phyloP scores from a whole-genome alignment of 345 rosid genomes.

The Salix udensis region DNA sequence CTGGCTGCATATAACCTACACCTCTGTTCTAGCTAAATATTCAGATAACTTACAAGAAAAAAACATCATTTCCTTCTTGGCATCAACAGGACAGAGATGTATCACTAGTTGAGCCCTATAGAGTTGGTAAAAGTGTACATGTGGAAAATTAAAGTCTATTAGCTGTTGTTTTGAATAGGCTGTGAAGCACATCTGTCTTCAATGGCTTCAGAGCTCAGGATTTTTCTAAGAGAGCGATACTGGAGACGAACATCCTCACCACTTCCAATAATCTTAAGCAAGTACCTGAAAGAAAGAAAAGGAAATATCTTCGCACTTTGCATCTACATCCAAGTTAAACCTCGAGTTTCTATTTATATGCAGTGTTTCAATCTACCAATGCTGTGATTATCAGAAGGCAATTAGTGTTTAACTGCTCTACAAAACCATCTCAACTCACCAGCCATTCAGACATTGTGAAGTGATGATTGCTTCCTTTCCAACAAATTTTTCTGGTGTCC shows the following conservation, averaged over 20 bases:
- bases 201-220: conserved; percentile 29
- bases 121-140: neutral
- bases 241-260: conserved; percentile 91
- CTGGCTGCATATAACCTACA: conserved; percentile 6
- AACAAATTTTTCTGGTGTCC: conserved; percentile 93
- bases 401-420: neutral
- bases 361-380: neutral
- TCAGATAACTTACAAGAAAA: conserved; percentile 8
- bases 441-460: conserved; percentile 98
- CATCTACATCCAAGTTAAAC: neutral
- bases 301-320: neutral
- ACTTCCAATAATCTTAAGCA: conserved; percentile 67
- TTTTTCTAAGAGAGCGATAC: conserved; percentile 82
- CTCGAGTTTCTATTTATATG: neutral
- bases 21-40: conserved; percentile 20
- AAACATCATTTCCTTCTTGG: conserved; percentile 2
- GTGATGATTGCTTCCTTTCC: conserved; percentile 97
- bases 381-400: neutral
- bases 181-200: conserved; percentile 51
- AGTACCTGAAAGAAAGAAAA: conserved; percentile 52
- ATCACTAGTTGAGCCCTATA: conserved; percentile 12
- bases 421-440: conserved; percentile 45
- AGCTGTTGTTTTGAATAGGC: conserved; percentile 56
- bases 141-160: conserved; percentile 15
- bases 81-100: neutral